A percentile compares a stretch with the other conserved stretches of the same genome.
These are phyloP conservation scores for Fusarium sp. DNA, from an alignment of 2,329 filamentous ascomycete species.

Conservation along the genomic window DNA sequence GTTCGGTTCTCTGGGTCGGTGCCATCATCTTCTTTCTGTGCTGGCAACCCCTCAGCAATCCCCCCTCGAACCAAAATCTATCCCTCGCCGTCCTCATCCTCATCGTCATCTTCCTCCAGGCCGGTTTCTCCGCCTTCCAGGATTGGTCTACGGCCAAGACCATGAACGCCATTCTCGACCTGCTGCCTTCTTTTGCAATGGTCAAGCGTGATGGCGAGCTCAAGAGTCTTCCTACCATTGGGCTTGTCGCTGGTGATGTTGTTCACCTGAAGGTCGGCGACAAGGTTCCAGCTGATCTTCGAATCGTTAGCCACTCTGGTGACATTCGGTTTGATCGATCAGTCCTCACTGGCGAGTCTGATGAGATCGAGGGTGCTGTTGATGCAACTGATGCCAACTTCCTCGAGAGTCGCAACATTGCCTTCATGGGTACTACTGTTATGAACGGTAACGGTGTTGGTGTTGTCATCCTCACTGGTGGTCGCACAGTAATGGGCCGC, in stretches of 20 bases:
- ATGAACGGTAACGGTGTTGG: constrained; percentile 53
- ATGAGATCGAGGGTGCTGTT: constrained; percentile 52
- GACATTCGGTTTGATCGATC: constrained; percentile 55
- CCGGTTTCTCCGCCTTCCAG: constrained; percentile 57
- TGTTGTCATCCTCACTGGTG: constrained; percentile 53
- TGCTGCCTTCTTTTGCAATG: constrained; percentile 55
- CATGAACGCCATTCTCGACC: constrained; percentile 58
- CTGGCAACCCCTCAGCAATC: constrained; percentile 57
- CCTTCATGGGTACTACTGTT: constrained; percentile 54
- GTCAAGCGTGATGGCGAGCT: constrained; percentile 56
- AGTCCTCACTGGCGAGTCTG: constrained; percentile 54
- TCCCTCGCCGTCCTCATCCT: constrained; percentile 57
- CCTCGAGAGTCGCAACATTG: constrained; percentile 55
- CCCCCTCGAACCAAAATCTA: constrained; percentile 55
- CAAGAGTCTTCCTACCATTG: constrained; percentile 51
- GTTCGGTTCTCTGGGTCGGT: constrained; percentile 57
- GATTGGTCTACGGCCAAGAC: constrained; percentile 58
- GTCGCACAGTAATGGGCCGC: constrained; percentile 53
- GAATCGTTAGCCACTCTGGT: constrained; percentile 53
- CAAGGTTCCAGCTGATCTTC: constrained; percentile 59
- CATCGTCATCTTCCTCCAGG: constrained; percentile 58
- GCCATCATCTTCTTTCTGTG: constrained; percentile 59
- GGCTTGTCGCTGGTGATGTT: constrained; percentile 58
- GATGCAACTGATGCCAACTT: constrained; percentile 54
- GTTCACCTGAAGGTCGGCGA: constrained; percentile 57